Percentiles rank a stretch among this genome's conserved stretches.
These are phyloP conservation scores for Pseudonitzschia delicatissima DNA, from an alignment of 108 stramenopile species.

Conservation along the genomic window DNA sequence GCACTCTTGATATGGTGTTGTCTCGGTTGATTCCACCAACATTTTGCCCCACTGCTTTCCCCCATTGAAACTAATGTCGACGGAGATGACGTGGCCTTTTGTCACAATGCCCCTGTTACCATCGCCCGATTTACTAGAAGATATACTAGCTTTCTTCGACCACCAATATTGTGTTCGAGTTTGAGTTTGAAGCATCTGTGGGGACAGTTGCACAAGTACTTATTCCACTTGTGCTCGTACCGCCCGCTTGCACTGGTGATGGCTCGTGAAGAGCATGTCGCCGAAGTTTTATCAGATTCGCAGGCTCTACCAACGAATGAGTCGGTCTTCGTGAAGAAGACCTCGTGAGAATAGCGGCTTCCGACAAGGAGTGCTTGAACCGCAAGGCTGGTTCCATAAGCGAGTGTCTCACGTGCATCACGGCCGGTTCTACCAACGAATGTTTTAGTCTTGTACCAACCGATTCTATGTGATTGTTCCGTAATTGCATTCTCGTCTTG, in stretches of 20 bases:
- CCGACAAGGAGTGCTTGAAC: not conserved
- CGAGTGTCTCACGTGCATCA: conserved; percentile 32
- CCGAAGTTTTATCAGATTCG: conserved; percentile 34
- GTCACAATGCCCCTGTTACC: too few relatives aligned
- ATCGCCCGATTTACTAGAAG: too few relatives aligned
- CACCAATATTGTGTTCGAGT: not conserved
- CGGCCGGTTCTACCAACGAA: conserved; percentile 39
- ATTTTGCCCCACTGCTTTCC: not conserved
- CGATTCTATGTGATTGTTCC: conserved; percentile 35
- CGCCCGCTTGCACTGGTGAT: not conserved
- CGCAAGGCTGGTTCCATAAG: conserved; percentile 32
- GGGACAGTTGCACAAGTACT: too few relatives aligned
- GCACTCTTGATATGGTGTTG: not conserved
- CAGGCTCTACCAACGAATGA: conserved; percentile 53
- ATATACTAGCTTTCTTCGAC: too few relatives aligned
- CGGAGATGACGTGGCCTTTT: not conserved
- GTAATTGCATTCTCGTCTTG: conserved; percentile 92
- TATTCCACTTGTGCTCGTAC: not conserved
- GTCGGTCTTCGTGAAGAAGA: conserved; percentile 13
- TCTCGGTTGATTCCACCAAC: conserved; percentile 1
- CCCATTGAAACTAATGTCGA: not conserved
- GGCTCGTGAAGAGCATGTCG: conserved; percentile 16
- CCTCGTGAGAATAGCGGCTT: not conserved
- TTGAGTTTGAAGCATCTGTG: too few relatives aligned
- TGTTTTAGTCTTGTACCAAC: conserved; percentile 34